Evolutionary conservation across 1,284 basidiomycete species (phyloP), one percentile per base, ranked within the genome.

Genomic region (Gymnopus androsaceus): DNA sequence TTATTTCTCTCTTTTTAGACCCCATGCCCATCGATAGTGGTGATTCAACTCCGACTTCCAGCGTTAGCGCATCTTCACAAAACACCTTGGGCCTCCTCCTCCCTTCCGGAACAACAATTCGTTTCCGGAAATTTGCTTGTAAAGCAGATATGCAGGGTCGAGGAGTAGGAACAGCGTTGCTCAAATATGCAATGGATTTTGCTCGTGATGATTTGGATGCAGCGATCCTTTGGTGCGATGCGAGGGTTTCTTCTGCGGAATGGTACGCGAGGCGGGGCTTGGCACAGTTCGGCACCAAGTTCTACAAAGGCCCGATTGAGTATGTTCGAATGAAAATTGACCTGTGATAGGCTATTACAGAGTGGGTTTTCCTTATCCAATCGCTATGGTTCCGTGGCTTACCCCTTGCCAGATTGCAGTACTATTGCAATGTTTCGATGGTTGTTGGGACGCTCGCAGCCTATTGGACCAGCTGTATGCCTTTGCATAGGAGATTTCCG

Each of bases 41-140:
- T 23, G 23, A 58, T 38, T 54, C 58, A 38, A 41, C 50, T 23
- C 58, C 53, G 7, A 27, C 54, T 51, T 51, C 45, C 12, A 19
- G 33, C 27, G 37, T 28, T 12, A 11, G 21, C 30, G 25, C 30
- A 25, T n/a, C 47, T 42, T 31, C 44, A 23, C 49, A 55, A 25
- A 47, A 44, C 25, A 38, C 30, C 44, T 45, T 54, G 3, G 17
- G 19, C 27, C 47, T 28, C 17, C 17, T 15, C 23, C 25, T 14
- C 8, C 28, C 44, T 23, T 46, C 42, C 33, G 28, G 15, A 17
- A 54, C 41, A 8, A 38, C 73, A 2, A 75, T 75, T 25, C 77
- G 82, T n/a, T 84, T 85, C 67, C 73, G 82, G 57, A 85, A 85
- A 65, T 85, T 86, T 64, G 80, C 83, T 12, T 86, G 81, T 63